Percentiles rank a stretch among this genome's conserved stretches.
phyloP scores from a whole-genome alignment of 139 green algal genomes.

The Gonium pectorale region DNA sequence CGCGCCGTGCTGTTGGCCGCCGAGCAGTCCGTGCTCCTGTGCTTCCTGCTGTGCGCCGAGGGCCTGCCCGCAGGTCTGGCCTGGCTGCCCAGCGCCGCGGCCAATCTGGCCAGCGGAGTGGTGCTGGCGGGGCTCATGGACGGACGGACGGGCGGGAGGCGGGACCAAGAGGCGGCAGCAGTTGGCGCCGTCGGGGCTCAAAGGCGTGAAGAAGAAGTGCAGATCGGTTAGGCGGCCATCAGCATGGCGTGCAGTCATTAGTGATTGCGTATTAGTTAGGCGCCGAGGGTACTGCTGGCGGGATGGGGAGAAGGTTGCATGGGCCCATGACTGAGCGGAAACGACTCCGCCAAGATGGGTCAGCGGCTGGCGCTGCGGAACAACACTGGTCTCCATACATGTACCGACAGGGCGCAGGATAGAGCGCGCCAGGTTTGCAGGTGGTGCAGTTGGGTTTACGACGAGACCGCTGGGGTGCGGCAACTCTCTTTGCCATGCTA shows the following conservation, averaged over 20 bases:
- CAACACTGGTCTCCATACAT: no score
- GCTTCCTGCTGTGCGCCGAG: background rate
- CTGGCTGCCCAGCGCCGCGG: slow-evolving; percentile 2
- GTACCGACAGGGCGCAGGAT: no score
- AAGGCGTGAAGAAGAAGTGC: background rate
- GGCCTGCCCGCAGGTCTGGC: background rate
- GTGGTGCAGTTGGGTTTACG: no score
- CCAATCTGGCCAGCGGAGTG: background rate
- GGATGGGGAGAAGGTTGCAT: no score
- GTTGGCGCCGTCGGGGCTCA: background rate
- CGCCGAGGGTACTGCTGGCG: no score
- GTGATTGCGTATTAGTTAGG: background rate
- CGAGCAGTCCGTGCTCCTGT: slow-evolving; percentile 15
- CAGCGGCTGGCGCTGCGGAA: no score
- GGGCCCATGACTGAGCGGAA: no score
- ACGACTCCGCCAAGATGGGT: no score
- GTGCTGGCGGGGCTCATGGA: background rate
- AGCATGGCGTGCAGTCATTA: background rate
- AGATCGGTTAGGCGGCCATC: background rate
- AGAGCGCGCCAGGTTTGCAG: no score
- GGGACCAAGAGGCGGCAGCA: no score
- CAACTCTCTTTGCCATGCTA: no score
- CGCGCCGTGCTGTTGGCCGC: background rate
- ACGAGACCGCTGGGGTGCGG: no score
- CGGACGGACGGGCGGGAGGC: background rate